Evolutionary conservation across 2,329 filamentous ascomycete genomes (phyloP), one percentile per base, ranked within the genome.

Genomic region (Trematosphaeria pertusa): DNA sequence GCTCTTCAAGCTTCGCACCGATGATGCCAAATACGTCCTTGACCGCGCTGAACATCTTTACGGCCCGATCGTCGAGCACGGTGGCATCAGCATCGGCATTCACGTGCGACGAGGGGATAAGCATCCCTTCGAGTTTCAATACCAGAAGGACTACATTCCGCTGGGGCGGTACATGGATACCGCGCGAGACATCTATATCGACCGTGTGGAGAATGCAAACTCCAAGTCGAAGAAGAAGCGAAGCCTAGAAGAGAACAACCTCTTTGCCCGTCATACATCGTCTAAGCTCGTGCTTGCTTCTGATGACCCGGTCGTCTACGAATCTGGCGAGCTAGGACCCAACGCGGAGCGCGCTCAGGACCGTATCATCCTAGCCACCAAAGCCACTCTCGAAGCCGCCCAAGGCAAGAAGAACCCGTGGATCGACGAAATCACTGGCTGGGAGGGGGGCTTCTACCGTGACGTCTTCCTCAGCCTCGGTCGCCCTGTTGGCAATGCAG

Each of bases 361-460:
- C 60, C 84, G 84, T 48, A 93, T 95, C 65, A 83, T 85, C 17
- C 81, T 95, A 5, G 88, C 89, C 7, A 85, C 83, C 39, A 89
- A 88, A 64, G 62, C 69, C 9, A 67, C 73, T n/a, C 71, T 81
- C 37, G 72, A 76, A 53, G 64, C 68, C 15, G 68, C 70, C 3
- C 54, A 57, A 17, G 58, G 58, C 52, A 56, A 56, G 76, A 60
- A 70, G 70, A 54, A 72, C 65, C 47, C 71, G 58, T 89, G 88
- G 66, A 80, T 88, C 26, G 88, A 91, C 48, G 87, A 91, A 64
- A 82, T 86, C 1, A 85, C 89, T 31, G 91, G 90, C 21, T 95
- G 90, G 90, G 90, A 95, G 68, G 90, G 91, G 14, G 91, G 91
- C 1, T 96, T 95, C 76, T 95, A 88, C 72, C 81, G 82, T 11